Percentiles rank a stretch among this genome's conserved stretches.
Conservation (phyloP, 2,329 filamentous ascomycete species). For the Neoascochyta sp. region DNA sequence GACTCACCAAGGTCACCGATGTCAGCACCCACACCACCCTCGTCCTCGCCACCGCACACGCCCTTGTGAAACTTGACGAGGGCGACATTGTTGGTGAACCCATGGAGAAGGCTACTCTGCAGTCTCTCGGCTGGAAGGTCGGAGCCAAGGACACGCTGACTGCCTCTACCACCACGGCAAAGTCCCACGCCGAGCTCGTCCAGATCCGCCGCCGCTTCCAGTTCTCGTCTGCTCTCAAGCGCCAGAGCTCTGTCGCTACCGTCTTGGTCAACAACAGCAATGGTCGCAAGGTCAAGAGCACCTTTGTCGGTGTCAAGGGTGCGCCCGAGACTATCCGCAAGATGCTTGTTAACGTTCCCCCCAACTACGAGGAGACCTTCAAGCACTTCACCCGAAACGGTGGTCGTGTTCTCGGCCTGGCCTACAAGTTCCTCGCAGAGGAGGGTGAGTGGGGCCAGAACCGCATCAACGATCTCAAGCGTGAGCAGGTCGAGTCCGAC, state of each 20-base stretch:
- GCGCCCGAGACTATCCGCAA: constrained; percentile 95
- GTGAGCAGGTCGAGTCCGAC: constrained; percentile 82
- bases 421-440: constrained; percentile 83
- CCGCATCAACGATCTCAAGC: constrained; percentile 89
- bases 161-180: constrained; percentile 57
- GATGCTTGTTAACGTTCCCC: constrained; percentile 79
- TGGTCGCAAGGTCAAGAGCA: constrained; percentile 73
- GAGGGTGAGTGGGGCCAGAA: constrained; percentile 77
- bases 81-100: constrained; percentile 96
- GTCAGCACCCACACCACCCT: constrained; percentile 80
- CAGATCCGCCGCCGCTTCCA: constrained; percentile 97
- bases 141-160: constrained; percentile 81
- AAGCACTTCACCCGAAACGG: constrained; percentile 97
- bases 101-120: constrained; percentile 95
- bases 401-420: constrained; percentile 87
- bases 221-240: constrained; percentile 93
- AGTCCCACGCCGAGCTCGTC: constrained; percentile 64
- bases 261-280: constrained; percentile 68
- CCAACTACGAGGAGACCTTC: constrained; percentile 94
- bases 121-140: constrained; percentile 87
- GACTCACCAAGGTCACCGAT: constrained; percentile 67
- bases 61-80: constrained; percentile 92
- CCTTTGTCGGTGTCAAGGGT: constrained; percentile 93
- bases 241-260: constrained; percentile 89
- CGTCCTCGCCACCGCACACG: constrained; percentile 91